phyloP scores from a whole-genome alignment of 2,329 filamentous ascomycete species.

The Hypocrella siamensis region DNA sequence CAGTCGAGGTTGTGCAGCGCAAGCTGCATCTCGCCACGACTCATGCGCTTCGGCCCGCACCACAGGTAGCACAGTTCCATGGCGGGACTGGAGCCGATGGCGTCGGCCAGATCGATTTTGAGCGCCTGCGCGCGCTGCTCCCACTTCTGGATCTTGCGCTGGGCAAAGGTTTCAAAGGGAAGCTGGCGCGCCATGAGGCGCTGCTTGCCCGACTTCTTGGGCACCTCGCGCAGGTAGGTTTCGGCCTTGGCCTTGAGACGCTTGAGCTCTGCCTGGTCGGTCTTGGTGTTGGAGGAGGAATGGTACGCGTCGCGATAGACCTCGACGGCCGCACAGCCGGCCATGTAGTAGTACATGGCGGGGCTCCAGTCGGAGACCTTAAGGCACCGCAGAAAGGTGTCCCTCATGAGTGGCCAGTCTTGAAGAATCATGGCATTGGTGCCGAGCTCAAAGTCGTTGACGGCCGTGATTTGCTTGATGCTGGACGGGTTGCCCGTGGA shows the following conservation, averaged over 20 bases:
- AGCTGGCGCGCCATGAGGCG: constrained; percentile 78
- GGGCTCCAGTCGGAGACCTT: constrained; percentile 86
- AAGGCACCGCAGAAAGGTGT: constrained; percentile 58
- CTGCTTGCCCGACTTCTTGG: constrained; percentile 66
- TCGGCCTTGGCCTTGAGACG: constrained; percentile 49
- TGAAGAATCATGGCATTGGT: constrained; percentile 67
- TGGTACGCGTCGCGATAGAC: constrained; percentile 52
- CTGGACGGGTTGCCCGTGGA: constrained; percentile 43
- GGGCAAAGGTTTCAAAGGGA: constrained; percentile 76
- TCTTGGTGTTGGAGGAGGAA: constrained; percentile 8
- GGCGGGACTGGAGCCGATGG: constrained; percentile 62
- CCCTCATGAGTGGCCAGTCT: constrained; percentile 57
- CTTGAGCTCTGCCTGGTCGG: constrained; percentile 25
- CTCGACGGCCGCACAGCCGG: constrained; percentile 63
- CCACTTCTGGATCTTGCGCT: constrained; percentile 79
- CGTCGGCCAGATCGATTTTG: constrained; percentile 58
- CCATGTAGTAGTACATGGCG: constrained; percentile 78
- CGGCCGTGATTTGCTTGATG: constrained; percentile 76
- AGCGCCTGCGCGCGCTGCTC: constrained; percentile 56
- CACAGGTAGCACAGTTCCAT: constrained; percentile 92
- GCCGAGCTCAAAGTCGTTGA: constrained; percentile 74
- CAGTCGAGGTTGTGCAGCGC: constrained; percentile 50
- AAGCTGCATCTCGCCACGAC: constrained; percentile 42
- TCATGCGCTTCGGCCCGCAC: constrained; percentile 79
- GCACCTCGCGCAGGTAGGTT: constrained; percentile 55